Conservation (phyloP, 2,329 filamentous ascomycete genomes). For the Fusarium nygamai region DNA sequence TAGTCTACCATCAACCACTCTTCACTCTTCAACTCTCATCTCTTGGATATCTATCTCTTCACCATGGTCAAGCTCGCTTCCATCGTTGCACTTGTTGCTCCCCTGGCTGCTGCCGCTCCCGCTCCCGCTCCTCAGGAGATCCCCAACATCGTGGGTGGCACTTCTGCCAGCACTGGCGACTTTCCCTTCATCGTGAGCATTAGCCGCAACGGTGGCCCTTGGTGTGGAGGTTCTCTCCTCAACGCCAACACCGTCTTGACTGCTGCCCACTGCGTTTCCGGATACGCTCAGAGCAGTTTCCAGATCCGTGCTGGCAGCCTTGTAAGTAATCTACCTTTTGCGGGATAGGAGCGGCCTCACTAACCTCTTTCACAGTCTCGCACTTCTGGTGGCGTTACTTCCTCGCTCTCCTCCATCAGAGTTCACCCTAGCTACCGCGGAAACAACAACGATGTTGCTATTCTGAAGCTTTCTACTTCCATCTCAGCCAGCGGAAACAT, state of each 20-base stretch:
- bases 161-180: slow-evolving; percentile 38
- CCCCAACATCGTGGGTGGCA: slow-evolving; percentile 42
- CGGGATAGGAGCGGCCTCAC: fast-evolving
- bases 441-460: slow-evolving; percentile 43
- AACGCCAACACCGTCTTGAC: slow-evolving; percentile 48
- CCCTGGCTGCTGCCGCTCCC: slow-evolving; percentile 29
- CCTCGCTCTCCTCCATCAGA: slow-evolving; percentile 37
- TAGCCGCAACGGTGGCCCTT: slow-evolving; percentile 22
- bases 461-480: slow-evolving; percentile 44
- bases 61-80: slow-evolving; percentile 28
- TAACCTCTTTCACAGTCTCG: slow-evolving; percentile 21
- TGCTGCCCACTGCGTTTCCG: slow-evolving; percentile 43
- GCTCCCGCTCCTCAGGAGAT: slow-evolving; percentile 13
- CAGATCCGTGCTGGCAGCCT: slow-evolving; percentile 43
- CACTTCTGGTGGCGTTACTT: slow-evolving; percentile 41
- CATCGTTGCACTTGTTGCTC: slow-evolving; percentile 16
- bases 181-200: slow-evolving; percentile 48
- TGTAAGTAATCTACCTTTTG: background rate
- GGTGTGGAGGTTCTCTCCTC: slow-evolving; percentile 45
- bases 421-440: slow-evolving; percentile 40
- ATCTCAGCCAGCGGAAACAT: slow-evolving; percentile 28
- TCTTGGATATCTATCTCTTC: background rate
- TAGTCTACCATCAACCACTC: background rate
- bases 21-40: slow-evolving; percentile 25
- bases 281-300: slow-evolving; percentile 22